Evolutionary conservation across 805 yeast genomes (phyloP), one percentile per base, ranked within the genome.

Genomic region (Myxozyma kluyveri): DNA sequence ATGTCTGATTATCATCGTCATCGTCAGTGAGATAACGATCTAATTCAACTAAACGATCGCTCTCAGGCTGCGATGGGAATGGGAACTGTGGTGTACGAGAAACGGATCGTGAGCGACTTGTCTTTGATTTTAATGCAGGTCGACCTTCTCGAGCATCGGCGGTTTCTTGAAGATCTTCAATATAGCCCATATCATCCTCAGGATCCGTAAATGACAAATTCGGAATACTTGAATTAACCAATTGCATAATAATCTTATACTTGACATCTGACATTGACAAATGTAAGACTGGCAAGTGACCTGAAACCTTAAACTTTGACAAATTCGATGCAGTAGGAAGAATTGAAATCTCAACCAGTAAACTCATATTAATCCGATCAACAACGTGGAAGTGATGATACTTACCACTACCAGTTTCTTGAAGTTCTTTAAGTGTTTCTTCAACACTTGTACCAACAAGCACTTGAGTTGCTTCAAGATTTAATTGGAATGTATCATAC

Each of bases 221-320:
- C 1, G 96, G 97, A 9, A 88, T 74, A 19, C 84, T 79, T 7
- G 74, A 77, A 45, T 84, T 85, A 31, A 91, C 71, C 40, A 91
- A 71, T 51, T 82, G 81, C 91, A 93, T 83, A 63, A 93, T 72
- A 1, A 88, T 81, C 67, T 88, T 86, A 70, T 95, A 95, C 66
- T 95, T 96, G 62, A 82, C 85, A 65, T 93, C 98, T 61, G 87
- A 87, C 63, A 93, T 66, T 27, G 86, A 77, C 3, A 93, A 81
- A 27, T 76, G 75, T 55, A 95, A 75, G 29, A 72, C 71, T 0
- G 96, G 95, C 12, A 93, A 77, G 52, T 81, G 81, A 12, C 93
- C 96, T 27, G 87, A 80, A 1, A 90, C 74, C 63, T 79, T 82
- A 56, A 88, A 73, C 58, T 78, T 79, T 0, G 98, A 84, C 39